phyloP scores from a whole-genome alignment of 176 grass and related monocot genomes.

The Carex pumila region DNA sequence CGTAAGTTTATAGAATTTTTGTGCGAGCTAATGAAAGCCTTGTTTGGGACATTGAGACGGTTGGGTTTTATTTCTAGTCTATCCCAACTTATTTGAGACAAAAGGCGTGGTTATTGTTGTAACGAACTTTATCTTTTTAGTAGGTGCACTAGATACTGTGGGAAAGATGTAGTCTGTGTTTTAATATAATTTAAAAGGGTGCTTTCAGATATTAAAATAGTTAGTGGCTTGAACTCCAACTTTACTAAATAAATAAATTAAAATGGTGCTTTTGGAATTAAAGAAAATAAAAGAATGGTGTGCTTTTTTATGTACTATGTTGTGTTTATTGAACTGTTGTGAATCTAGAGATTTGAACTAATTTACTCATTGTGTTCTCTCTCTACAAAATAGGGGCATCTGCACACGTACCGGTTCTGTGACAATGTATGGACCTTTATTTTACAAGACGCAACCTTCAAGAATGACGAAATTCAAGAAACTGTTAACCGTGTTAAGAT shows the following conservation, averaged over 20 bases:
- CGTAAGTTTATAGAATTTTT: background rate
- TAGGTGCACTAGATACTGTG: background rate
- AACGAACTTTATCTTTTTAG: background rate
- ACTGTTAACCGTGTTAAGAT: conserved; percentile 60
- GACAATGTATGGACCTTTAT: conserved; percentile 88
- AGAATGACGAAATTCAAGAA: conserved; percentile 39
- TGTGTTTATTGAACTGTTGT: background rate
- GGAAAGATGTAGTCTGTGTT: background rate
- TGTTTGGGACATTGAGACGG: too few species aligned
- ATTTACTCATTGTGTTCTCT: background rate
- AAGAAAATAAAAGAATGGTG: background rate
- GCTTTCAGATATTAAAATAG: background rate
- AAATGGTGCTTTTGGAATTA: background rate
- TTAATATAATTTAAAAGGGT: background rate
- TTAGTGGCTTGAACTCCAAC: too few species aligned
- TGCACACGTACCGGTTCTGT: conserved; percentile 90
- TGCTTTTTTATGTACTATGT: background rate
- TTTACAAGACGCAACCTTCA: conserved; percentile 55
- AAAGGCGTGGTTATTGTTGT: too few species aligned
- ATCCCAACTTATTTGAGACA: too few species aligned
- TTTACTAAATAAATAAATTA: too few species aligned
- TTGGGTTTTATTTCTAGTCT: too few species aligned
- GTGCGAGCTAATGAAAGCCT: background rate
- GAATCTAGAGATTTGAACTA: background rate
- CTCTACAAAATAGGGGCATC: conserved; percentile 48